Percentiles rank a stretch among this genome's conserved stretches.
Evolutionary conservation across 192 early-diverging fungal species (phyloP).

Genomic region (Lobosporangium transversale): DNA sequence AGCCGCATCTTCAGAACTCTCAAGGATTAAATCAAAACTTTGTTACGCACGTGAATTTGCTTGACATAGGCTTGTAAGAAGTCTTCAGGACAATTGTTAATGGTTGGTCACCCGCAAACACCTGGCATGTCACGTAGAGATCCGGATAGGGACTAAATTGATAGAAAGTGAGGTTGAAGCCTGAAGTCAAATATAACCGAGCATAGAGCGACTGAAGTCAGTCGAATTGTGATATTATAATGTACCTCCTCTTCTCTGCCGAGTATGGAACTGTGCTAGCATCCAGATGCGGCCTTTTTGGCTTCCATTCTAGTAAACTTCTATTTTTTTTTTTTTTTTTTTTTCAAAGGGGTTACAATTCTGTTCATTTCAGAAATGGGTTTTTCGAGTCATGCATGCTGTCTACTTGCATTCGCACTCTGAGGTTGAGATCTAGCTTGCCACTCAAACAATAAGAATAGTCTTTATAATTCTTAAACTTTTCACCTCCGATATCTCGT

Average conservation of each 20-base stretch:
- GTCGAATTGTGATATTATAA: neutral
- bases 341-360: neutral
- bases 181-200: neutral
- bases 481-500: slow-evolving; percentile 36
- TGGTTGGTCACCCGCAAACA: slow-evolving; percentile 76
- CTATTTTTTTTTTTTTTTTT: slow-evolving; percentile 4
- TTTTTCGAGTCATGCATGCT: too few relatives aligned
- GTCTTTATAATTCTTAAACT: slow-evolving; percentile 60
- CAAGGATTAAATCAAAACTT: neutral
- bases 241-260: slow-evolving; percentile 42
- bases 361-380: too few relatives aligned
- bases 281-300: slow-evolving; percentile 35
- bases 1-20: neutral
- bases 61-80: slow-evolving; percentile 68
- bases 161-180: neutral
- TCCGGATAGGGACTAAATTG: slow-evolving; percentile 59
- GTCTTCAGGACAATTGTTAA: slow-evolving; percentile 73
- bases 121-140: slow-evolving; percentile 71
- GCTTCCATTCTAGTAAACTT: slow-evolving; percentile 38
- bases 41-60: slow-evolving; percentile 65
- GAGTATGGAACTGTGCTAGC: slow-evolving; percentile 40
- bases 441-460: slow-evolving; percentile 78
- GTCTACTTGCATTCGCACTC: slow-evolving; percentile 71
- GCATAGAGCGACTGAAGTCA: neutral
- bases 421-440: slow-evolving; percentile 69